Base-by-base conservation (phyloP, 2,329 filamentous ascomycete genomes). In the Didymellaceae sp. region DNA sequence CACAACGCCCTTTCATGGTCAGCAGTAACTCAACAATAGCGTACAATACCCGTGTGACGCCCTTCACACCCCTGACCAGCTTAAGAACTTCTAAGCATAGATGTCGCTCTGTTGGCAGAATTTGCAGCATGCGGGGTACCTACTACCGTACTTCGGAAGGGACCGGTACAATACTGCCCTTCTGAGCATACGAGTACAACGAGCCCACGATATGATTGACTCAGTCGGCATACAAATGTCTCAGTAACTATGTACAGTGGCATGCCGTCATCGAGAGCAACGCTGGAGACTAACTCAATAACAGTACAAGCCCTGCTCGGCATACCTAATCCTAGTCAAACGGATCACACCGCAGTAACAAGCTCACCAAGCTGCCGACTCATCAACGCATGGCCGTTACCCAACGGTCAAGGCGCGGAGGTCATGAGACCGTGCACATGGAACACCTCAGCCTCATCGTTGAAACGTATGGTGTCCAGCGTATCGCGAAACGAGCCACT, bases 401-500 rank as follows among this genome's bases (percentile, higher is more conserved):
- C 9, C 43, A 50, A 24, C 35, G 25, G 33, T 32, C 28, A 45
- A 42, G 40, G 42, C 30, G 39, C 22, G 38, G 24, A 49, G 37
- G 25, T 41, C 31, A 18, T 37, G 22, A 22, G 34, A 49, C 54
- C 43, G 46, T 45, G 37, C 13, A 11, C 17, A 22, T 45, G 52
- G 41, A 43, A 41, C 39, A 37, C 34, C 25, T 52, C 32, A 50
- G 39, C 44, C 47, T 54, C 32, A 35, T 28, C 17, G 32, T 24
- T 58, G 55, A 61, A 62, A 64, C 61, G 33, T 35, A 21, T 38
- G 14, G 35, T 40, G 53, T 53, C 44, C 45, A 39, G 18, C 22
- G 14, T 32, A 49, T 45, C 38, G 26, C 17, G 20, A 44, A 57
- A 58, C 54, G 21, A 40, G 26, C 22, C 26, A 30, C 52, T 62